Evolutionary conservation across 2,329 filamentous ascomycete genomes (phyloP), one percentile per base, ranked within the genome.

Genomic region (Claviceps sp.): DNA sequence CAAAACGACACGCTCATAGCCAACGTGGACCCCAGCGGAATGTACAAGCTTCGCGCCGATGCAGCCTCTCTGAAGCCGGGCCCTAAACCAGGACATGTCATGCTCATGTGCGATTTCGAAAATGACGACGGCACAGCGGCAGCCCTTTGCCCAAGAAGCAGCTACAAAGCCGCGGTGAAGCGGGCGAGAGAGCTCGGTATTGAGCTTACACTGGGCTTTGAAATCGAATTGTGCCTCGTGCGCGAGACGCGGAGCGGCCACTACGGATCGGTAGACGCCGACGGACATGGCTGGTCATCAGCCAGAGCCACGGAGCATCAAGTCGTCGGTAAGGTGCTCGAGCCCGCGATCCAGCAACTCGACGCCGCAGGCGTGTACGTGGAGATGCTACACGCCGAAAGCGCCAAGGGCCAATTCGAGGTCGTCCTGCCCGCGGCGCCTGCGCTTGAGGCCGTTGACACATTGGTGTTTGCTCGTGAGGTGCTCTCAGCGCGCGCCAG

Each of bases 171-270:
- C 3, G 70, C 81, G 0, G 61, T 84, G 1, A 68, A 74, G 0
- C 66, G 68, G 5, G 76, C 85, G 0, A 67, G 73, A 11, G 59
- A 66, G 2, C 70, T 78, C 40, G 71, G 73, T 1, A 70, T 88
- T 2, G 66, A 72, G 3, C 79, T 89, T 47, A 71, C 83, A 0
- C 66, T 89, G 16, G 89, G 88, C 0, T 94, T 93, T 57, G 89
- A 95, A 65, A 80, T 94, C 42, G 88, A 94, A 65, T 78, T 93
- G 9, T 74, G 87, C 1, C 82, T 94, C 56, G 70, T 91, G 57
- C 73, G 74, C 42, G 73, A 74, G 5, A 54, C 57, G 1, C 57
- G 62, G 9, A 56, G 61, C 2, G 64, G 66, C 4, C 60, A 63
- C n/a, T 70, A 67, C 42, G 65, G 67, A 7, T 61, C 67, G 1